phyloP scores from a whole-genome alignment of 768 basidiomycete genomes.

The Chalciporus piperatus region DNA sequence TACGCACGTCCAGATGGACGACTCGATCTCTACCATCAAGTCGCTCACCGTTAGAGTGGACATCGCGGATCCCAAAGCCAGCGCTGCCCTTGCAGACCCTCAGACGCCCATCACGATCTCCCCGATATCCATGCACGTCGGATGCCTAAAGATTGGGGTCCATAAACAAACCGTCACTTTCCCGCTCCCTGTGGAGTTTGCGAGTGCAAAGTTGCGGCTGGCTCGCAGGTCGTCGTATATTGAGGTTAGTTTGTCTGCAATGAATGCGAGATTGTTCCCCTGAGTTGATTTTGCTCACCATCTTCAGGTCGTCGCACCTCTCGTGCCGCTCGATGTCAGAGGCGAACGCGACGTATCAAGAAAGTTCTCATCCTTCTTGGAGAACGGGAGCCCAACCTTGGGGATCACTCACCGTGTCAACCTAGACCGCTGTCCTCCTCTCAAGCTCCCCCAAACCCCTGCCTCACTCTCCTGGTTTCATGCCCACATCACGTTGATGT shows the following conservation, averaged over 20 bases:
- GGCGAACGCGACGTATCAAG: slow-evolving; percentile 19
- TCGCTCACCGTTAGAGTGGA: slow-evolving; percentile 19
- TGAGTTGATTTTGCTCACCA: neutral
- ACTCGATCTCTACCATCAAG: neutral
- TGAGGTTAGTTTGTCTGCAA: slow-evolving; percentile 18
- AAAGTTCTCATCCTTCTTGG: slow-evolving; percentile 27
- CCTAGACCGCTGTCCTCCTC: slow-evolving; percentile 31
- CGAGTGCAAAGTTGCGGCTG: slow-evolving; percentile 38
- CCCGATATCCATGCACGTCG: neutral
- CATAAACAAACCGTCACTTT: slow-evolving; percentile 30
- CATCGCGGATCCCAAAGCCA: slow-evolving; percentile 19
- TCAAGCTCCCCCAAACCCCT: slow-evolving; percentile 20
- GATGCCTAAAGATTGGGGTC: slow-evolving; percentile 11
- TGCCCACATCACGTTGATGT: slow-evolving; percentile 24
- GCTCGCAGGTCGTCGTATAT: slow-evolving; percentile 54
- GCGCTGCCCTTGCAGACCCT: slow-evolving; percentile 7
- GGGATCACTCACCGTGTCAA: slow-evolving; percentile 43
- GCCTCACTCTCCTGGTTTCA: slow-evolving; percentile 27
- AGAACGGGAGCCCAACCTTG: slow-evolving; percentile 9
- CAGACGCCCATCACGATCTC: slow-evolving; percentile 5
- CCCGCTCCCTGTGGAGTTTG: slow-evolving; percentile 44
- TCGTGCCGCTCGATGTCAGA: slow-evolving; percentile 13
- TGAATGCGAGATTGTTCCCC: neutral
- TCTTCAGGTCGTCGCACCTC: slow-evolving; percentile 21
- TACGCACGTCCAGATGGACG: slow-evolving; percentile 16